phyloP scores from a whole-genome alignment of 2,329 filamentous ascomycete genomes.

The Cryphonectria japonica region DNA sequence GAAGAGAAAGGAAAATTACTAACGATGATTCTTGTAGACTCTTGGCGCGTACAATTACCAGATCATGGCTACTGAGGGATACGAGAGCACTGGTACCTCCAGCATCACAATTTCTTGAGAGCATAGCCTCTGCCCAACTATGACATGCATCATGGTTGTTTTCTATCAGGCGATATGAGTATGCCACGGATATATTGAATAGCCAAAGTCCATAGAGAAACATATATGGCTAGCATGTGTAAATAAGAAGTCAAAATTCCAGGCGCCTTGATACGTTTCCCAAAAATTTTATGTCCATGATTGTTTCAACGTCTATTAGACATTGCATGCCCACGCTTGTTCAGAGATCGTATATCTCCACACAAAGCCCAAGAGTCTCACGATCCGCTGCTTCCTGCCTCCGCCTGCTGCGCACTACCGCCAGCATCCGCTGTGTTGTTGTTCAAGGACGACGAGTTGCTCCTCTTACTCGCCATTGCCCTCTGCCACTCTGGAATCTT shows the following conservation, averaged over 20 bases:
- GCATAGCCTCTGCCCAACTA: background rate
- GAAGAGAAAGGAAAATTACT: background rate
- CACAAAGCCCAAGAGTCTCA: background rate
- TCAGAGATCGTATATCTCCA: background rate
- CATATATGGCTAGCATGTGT: background rate
- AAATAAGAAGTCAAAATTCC: background rate
- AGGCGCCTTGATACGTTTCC: conserved; percentile 1
- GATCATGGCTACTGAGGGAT: conserved; percentile 49
- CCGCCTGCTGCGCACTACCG: conserved; percentile 26
- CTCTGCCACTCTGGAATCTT: conserved; percentile 82
- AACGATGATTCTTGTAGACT: conserved; percentile 28
- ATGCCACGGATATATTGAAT: background rate
- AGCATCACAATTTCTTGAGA: conserved; percentile 18
- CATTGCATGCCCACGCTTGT: background rate
- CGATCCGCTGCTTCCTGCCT: conserved; percentile 25
- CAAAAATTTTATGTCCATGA: background rate
- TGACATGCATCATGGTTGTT: background rate
- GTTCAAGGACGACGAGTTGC: conserved; percentile 29
- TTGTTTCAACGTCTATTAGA: conserved; percentile 9
- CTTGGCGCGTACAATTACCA: conserved; percentile 51
- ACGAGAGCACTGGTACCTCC: conserved; percentile 43
- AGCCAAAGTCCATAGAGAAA: background rate
- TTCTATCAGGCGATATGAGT: background rate
- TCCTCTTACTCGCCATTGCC: conserved; percentile 63
- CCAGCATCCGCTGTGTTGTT: conserved; percentile 20